Base-by-base conservation (phyloP, 2,329 filamentous ascomycete species). In the Sclerotinia minor region DNA sequence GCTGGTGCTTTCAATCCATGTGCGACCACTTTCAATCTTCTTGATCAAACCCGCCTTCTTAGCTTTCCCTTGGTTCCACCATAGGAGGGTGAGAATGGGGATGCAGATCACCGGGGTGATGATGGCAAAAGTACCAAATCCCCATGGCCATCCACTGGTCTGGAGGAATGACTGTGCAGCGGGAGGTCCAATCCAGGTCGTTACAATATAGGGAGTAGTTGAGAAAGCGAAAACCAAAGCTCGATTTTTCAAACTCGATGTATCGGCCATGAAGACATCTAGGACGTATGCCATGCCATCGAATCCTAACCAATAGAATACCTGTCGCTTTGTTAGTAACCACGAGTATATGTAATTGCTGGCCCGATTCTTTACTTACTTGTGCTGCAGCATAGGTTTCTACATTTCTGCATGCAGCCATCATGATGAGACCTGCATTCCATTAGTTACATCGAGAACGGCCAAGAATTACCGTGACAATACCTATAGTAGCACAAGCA, bases 201-300 rank as follows among this genome's bases (percentile, higher is more conserved):
- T 90, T 71, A 86, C 82, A 60, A 92, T 83, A 73, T 87, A 89
- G 0, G 89, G 89, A 0, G 89, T 85, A 53, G 82, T 82, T 15
- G 85, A 83, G 67, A 90, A 82, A 1, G 87, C 86, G 53, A 87
- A 71, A 2, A 77, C 73, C 1, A 72, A 69, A 5, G 83, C 86
- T 78, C 89, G 83, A 73, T 90, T 89, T 68, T 84, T 82, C 52
- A 92, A 79, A 24, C 83, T 82, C 0, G 89, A 88, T 0, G 87
- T 89, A 72, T 92, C 89, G 35, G 89, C 87, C 69, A 89, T 85
- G 73, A 91, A 87, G 35, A 92, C 83, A 68, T 83, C 83, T 19
- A 90, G 79, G 41, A 84, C 83, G 72, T 88, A 90, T 57, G 83
- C 81, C 49, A 91, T 78, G 13, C 75, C 75, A 41, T 73, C 71